Evolutionary conservation across 2,329 filamentous ascomycete genomes (phyloP).

Genomic region (Gremmenia infestans): DNA sequence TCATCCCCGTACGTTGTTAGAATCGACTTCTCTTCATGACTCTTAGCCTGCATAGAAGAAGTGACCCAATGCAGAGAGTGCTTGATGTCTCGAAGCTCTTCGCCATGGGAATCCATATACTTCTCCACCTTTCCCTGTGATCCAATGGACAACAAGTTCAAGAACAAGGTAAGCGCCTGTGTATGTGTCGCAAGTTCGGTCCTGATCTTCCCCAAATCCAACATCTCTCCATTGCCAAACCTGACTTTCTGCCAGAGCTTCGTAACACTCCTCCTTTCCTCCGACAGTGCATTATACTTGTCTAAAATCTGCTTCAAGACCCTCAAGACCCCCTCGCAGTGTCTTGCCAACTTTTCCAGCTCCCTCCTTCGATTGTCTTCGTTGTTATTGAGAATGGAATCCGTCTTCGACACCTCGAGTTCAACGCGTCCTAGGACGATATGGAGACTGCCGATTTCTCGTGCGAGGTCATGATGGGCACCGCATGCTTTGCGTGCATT

Average conservation of each 20-base stretch:
- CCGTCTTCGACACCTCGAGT: constrained; percentile 47
- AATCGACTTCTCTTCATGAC: constrained; percentile 11
- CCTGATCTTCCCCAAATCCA: constrained; percentile 11
- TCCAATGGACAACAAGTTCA: constrained; percentile 10
- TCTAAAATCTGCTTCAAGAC: constrained; percentile 8
- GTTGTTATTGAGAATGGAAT: constrained; percentile 43
- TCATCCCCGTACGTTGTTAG: constrained; percentile 31
- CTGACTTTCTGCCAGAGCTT: constrained; percentile 12
- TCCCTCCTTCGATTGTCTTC: constrained; percentile 9
- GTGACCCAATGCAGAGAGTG: constrained; percentile 10
- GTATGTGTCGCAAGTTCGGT: constrained; percentile 12
- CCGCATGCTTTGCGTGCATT: constrained; percentile 37
- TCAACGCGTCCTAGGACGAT: constrained; percentile 49
- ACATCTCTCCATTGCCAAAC: constrained; percentile 17
- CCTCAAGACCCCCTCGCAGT: constrained; percentile 9
- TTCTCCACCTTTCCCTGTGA: constrained; percentile 12
- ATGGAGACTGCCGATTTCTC: constrained; percentile 47
- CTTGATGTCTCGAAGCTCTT: constrained; percentile 11
- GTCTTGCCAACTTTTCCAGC: constrained; percentile 3
- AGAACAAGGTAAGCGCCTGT: constrained; percentile 10
- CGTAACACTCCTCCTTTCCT: constrained; percentile 7
- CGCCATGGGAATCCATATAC: constrained; percentile 14
- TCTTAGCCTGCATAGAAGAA: constrained; percentile 6
- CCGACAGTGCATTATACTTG: constrained; percentile 15
- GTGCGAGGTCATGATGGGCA: constrained; percentile 43